Evolutionary conservation across 2,329 filamentous ascomycete genomes (phyloP), one percentile per base, ranked within the genome.

Genomic region (Botryosphaeria agaves): DNA sequence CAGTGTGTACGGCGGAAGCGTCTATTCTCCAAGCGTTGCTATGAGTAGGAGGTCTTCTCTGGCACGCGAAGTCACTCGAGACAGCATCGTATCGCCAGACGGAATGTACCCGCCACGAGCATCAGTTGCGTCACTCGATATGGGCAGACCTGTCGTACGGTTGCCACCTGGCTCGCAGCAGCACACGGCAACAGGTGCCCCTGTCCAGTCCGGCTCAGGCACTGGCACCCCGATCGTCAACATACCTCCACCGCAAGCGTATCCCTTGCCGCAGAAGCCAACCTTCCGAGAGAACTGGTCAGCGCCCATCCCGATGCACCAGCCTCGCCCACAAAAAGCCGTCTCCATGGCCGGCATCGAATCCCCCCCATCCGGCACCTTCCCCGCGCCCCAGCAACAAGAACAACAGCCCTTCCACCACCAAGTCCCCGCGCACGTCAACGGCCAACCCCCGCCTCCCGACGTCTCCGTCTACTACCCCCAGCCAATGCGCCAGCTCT

Each of bases 311-410:
- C 69, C 83, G 1, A 93, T 95, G 74, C 82, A 95, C 49, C 89
- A 95, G 50, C 89, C 89, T 34, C 77, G 82, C 31, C 87, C 89
- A 6, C 85, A 95, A 52, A 95, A 95, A 62, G 68, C 84, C 5
- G 82, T 95, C 18, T 94, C 85, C 7, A 74, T 95, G 34, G 81
- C 83, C 34, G 84, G 83, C 44, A 93, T 95, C 41, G 89, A 95
- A 52, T 80, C 80, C 5, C 83, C 85, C 3, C 73, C 70, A 4
- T 64, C 63, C 41, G 58, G 72, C 55, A 59, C 62, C 17, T 62
- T 66, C 44, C 64, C 68, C 32, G 65, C 66, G 38, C 68, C 70
- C 9, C 69, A 71, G 44, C 64, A 71, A 39, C 69, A 76, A 46
- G 64, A 78, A 44, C 77, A 87, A 43, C 81, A 85, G 47, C 81